Percentiles rank a stretch among this genome's conserved stretches.
phyloP scores from a whole-genome alignment of 2,329 filamentous ascomycete species.

The Xylaria sp. region DNA sequence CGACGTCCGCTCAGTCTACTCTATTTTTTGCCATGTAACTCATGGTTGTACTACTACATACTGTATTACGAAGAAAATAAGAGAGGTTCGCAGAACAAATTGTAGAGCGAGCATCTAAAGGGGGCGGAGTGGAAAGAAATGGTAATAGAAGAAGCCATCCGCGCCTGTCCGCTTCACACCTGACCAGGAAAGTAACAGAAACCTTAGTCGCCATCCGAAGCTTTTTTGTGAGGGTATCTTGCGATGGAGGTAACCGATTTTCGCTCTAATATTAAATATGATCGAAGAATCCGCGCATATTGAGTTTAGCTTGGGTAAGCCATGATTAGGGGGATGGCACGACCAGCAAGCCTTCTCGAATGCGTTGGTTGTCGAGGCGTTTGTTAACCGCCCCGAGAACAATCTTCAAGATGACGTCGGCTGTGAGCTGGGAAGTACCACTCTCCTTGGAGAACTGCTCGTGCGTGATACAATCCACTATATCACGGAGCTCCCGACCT shows the following conservation, averaged over 20 bases:
- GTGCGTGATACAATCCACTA: slow-evolving; percentile 80
- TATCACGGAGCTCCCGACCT: slow-evolving; percentile 74
- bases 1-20: slow-evolving; percentile 4
- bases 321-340: background rate
- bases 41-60: slow-evolving; percentile 4
- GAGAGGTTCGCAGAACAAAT: background rate
- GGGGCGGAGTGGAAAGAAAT: background rate
- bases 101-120: background rate
- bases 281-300: background rate
- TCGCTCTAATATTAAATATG: background rate
- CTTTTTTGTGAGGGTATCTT: slow-evolving; percentile 13
- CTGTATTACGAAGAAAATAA: background rate
- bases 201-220: slow-evolving; percentile 2
- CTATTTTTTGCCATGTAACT: background rate
- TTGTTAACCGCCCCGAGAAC: slow-evolving; percentile 82
- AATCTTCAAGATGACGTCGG: slow-evolving; percentile 69
- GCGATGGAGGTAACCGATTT: background rate
- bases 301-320: background rate
- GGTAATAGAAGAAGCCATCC: background rate
- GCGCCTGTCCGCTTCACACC: background rate
- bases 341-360: slow-evolving; percentile 30
- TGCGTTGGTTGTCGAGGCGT: slow-evolving; percentile 64
- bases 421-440: slow-evolving; percentile 17
- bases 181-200: background rate
- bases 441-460: slow-evolving; percentile 19